These are phyloP conservation scores for Aspergillus tubingensis DNA, from an alignment of 2,329 filamentous ascomycete genomes.

Conservation along the genomic window DNA sequence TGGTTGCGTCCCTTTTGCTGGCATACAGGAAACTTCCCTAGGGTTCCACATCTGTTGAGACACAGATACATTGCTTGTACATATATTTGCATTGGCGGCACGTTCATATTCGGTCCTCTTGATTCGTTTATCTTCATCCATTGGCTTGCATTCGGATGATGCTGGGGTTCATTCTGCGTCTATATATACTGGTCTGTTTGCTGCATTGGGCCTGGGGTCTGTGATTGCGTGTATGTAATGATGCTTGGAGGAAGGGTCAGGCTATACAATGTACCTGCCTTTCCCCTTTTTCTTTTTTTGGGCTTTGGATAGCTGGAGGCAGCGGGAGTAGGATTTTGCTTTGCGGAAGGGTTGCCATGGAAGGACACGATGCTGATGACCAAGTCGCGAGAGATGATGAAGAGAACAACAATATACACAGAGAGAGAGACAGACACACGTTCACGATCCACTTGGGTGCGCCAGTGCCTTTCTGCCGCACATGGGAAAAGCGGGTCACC, in stretches of 20 bases:
- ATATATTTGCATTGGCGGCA: slow-evolving; percentile 35
- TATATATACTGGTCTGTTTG: slow-evolving; percentile 23
- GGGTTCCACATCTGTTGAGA: slow-evolving; percentile 9
- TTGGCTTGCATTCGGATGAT: slow-evolving; percentile 14
- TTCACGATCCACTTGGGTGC: not conserved
- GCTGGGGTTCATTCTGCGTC: slow-evolving; percentile 14
- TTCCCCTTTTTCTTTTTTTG: not conserved
- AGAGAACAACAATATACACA: slow-evolving; percentile 1
- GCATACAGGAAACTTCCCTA: slow-evolving; percentile 19
- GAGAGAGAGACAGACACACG: not conserved
- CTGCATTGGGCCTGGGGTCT: slow-evolving; percentile 18
- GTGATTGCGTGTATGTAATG: slow-evolving; percentile 24
- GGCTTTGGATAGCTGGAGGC: not conserved
- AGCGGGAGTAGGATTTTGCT: not conserved
- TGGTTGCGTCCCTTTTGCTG: slow-evolving; percentile 18
- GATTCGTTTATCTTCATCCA: slow-evolving; percentile 14
- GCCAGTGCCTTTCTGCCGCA: not conserved
- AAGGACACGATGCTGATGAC: slow-evolving; percentile 6
- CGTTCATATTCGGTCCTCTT: slow-evolving; percentile 19
- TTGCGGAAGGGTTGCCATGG: not conserved
- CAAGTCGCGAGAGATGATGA: not conserved
- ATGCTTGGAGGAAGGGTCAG: slow-evolving; percentile 12
- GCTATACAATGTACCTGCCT: slow-evolving; percentile 18
- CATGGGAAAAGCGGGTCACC: not conserved
- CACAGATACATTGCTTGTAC: slow-evolving; percentile 34